These are phyloP conservation scores for Blastobotrys proliferans DNA, from an alignment of 1,139 yeast genomes.

Conservation along the genomic window DNA sequence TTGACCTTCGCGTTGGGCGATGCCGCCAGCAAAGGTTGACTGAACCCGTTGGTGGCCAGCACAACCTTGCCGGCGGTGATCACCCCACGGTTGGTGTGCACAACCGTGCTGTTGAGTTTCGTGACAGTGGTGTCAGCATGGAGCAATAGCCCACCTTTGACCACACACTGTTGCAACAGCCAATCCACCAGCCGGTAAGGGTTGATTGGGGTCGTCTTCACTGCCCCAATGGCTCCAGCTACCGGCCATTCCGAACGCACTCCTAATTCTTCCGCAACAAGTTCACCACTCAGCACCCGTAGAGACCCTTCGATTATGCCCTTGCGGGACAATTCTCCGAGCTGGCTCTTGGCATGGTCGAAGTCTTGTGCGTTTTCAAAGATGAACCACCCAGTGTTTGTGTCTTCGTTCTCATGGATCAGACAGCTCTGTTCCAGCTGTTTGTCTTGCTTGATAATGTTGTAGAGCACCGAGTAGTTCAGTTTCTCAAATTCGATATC, in stretches of 20 bases:
- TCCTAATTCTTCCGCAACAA: conserved; percentile 21
- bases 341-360: conserved; percentile 18
- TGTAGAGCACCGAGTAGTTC: conserved; percentile 24
- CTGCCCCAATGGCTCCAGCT: conserved; percentile 35
- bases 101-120: conserved; percentile 26
- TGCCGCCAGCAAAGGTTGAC: conserved; percentile 34
- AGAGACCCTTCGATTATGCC: conserved; percentile 12
- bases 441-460: conserved; percentile 29
- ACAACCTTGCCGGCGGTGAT: conserved; percentile 36
- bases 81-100: conserved; percentile 35
- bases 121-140: conserved; percentile 42
- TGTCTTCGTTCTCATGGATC: conserved; percentile 28
- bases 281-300: not conserved
- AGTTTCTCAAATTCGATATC: conserved; percentile 24
- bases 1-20: conserved; percentile 14
- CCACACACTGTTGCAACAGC: conserved; percentile 33
- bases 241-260: conserved; percentile 6
- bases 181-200: conserved; percentile 40
- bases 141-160: conserved; percentile 37
- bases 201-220: conserved; percentile 42
- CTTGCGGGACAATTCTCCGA: conserved; percentile 18
- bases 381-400: conserved; percentile 37
- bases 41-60: conserved; percentile 42
- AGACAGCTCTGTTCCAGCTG: conserved; percentile 32
- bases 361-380: conserved; percentile 22